Evolutionary conservation across 2,329 filamentous ascomycete species (phyloP), one percentile per base, ranked within the genome.

Genomic region (Stromatinia cepivora): DNA sequence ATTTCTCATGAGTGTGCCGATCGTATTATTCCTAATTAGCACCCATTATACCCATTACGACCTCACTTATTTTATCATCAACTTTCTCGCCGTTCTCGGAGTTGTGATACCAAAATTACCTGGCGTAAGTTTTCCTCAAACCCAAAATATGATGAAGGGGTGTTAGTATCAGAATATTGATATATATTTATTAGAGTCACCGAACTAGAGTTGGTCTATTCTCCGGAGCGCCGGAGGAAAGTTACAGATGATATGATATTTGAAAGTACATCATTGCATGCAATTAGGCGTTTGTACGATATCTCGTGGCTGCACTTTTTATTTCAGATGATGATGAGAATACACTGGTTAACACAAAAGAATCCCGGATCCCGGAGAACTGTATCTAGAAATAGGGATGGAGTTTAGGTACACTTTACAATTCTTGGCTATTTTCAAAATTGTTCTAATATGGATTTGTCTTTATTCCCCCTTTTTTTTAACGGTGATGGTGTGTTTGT

Each of bases 1-100:
- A 82, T 99, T 99, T 78, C 85, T 99, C 70, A 89, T 98, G 76
- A 93, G 91, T 77, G 94, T 98, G 46, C 95, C 95, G 52, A 97
- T 99, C 76, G 87, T 94, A 73, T 86, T 99, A 73, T 99, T 99
- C 81, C 86, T 99, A 69, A 85, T 98, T 77, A 98, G 94, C 86
- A 99, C 95, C 34, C 95, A 99, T 82, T 99, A 98, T 82, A 98
- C 95, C 59, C 94, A 98, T 82, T 99, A 98, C 84, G 94, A 97
- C 81, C 81, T 97, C 79, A 92, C 93, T 57, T 98, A 97, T 82
- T 99, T 99, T 79, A 93, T 92, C 76, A 95, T 99, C 83, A 99
- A 99, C 83, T 94, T 97, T 79, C 82, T 97, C 77, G 95, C 95
- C 69, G 92, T 96, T 52, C 83, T 99, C 78, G 93, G 87, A 57